These are phyloP conservation scores for Theileria equi DNA, from an alignment of 169 alveolate genomes.

Conservation along the genomic window DNA sequence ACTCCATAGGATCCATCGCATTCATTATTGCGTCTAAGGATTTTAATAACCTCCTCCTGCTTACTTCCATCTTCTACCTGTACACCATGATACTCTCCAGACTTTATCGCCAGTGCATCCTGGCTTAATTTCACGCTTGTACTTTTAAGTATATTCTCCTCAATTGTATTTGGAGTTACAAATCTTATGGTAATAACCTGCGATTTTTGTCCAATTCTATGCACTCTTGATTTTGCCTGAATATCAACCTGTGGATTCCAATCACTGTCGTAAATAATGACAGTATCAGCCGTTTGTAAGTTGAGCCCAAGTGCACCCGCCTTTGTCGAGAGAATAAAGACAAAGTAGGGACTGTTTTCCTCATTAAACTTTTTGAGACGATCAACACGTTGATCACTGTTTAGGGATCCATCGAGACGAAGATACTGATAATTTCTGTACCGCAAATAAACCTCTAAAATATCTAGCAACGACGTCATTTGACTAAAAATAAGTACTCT, in stretches of 20 bases:
- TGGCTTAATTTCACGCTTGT: slow-evolving; percentile 79
- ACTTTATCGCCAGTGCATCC: slow-evolving; percentile 68
- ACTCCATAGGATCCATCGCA: slow-evolving; percentile 1
- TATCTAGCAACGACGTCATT: slow-evolving; percentile 88
- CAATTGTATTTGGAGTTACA: slow-evolving; percentile 89
- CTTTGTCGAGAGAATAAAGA: slow-evolving; percentile 90
- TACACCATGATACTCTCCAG: slow-evolving; percentile 63
- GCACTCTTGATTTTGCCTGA: slow-evolving; percentile 93
- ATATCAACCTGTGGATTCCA: slow-evolving; percentile 95
- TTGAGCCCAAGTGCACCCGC: slow-evolving; percentile 96
- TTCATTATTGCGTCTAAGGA: background rate
- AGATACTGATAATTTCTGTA: slow-evolving; percentile 86
- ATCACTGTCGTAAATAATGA: slow-evolving; percentile 93
- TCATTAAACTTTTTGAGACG: slow-evolving; percentile 84
- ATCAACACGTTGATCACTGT: slow-evolving; percentile 89
- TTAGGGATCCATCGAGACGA: slow-evolving; percentile 94
- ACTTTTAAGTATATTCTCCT: slow-evolving; percentile 90
- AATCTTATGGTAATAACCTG: slow-evolving; percentile 88
- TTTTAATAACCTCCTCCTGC: background rate
- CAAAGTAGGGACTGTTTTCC: slow-evolving; percentile 81
- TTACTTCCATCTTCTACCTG: background rate
- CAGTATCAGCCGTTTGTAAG: slow-evolving; percentile 94
- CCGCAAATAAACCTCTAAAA: slow-evolving; percentile 87
- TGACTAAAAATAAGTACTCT: slow-evolving; percentile 88
- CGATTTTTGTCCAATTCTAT: slow-evolving; percentile 92